Evolutionary conservation across 2,329 filamentous ascomycete species (phyloP), one percentile per base, ranked within the genome.

Genomic region (Aspergillus sp.): DNA sequence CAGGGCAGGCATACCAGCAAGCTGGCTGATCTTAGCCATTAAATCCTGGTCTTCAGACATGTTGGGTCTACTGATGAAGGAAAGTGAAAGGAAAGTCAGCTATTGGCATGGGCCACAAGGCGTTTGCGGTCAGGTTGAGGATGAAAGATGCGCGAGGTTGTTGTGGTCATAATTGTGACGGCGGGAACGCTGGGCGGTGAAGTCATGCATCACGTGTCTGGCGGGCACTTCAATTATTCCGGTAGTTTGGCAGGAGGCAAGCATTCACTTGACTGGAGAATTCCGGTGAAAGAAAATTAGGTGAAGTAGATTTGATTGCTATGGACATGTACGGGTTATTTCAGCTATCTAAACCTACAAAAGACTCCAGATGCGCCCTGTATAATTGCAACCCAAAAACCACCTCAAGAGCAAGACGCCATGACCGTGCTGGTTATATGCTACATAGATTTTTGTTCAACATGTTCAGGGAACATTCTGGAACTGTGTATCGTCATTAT

Each of bases 401-500:
- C 16, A 59, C 52, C 61, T 59, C 51, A 58, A 59, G 56, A 59
- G 26, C 57, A 42, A 42, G 63, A 69, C 65, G 65, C 65, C 68
- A 61, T 60, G 59, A 58, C 65, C 59, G 52, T 67, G 65, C 59
- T 42, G 14, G 36, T 42, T 42, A 55, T 67, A 71, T 70, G 65
- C 69, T 67, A 69, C 63, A 67, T 61, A 58, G n/a, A 58, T 56
- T 14, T 42, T 56, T n/a, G 55, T n/a, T 47, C 29, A 22, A 49
- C 11, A 22, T 51, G 31, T 58, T 56, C 60, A 47, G 20, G 84
- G 68, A n/a, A 93, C 89, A 74, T 92, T 90, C 75, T 94, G 90
- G 84, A 95, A 92, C 74, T 92, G 87, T 58, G 89, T 80, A 55
- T 88, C 87, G 45, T 90, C 90, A 11, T 85, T 84, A 59, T 81